Base-by-base conservation (phyloP, 805 yeast species). In the Cyberlindnera euphorbiiphila region DNA sequence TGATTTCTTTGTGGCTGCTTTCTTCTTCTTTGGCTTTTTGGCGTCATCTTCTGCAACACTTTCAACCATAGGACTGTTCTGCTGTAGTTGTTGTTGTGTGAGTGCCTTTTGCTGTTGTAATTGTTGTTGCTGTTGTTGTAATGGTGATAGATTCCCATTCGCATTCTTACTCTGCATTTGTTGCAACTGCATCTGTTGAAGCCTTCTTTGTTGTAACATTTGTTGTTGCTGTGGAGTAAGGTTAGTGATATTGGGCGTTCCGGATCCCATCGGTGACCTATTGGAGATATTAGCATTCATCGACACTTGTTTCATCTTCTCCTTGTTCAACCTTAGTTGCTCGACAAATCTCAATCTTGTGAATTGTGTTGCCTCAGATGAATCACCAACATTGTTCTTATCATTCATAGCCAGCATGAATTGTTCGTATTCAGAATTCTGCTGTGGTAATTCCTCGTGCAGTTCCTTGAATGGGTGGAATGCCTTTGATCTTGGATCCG, bases 331-430 rank as follows among this genome's bases (percentile, higher is more conserved):
- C 37, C 95, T 69, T 63, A 85, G 78, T 61, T 84, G 93, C 59
- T 91, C 98, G 42, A 91, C 83, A 52, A 89, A 87, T 46, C 95
- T 72, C 35, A 91, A 66, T 47, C 98, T 75, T 71, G 85, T 76
- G 60, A 93, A 93, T 59, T 88, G 95, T 30, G 68, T 67, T 17
- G 59, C 56, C 32, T 64, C 68, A 20, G 54, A 50, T 9, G 51
- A 46, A 9, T 45, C 46, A 7, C 68, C 63, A 48, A 51, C 60
- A 36, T 59, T 61, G 39, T 54, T 64, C 36, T 62, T 60, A 34
- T 78, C 82, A 46, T 70, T 72, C 70, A 80, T 64, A 9, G 78
- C 69, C 21, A 81, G 66, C 98, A 91, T 91, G 56, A 88, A 68
- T 55, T 86, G 95, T 60, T 93, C 98, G 63, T 85, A 87, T 47